phyloP scores from a whole-genome alignment of 129 eudicot genomes.

The Kitagawia praeruptora region DNA sequence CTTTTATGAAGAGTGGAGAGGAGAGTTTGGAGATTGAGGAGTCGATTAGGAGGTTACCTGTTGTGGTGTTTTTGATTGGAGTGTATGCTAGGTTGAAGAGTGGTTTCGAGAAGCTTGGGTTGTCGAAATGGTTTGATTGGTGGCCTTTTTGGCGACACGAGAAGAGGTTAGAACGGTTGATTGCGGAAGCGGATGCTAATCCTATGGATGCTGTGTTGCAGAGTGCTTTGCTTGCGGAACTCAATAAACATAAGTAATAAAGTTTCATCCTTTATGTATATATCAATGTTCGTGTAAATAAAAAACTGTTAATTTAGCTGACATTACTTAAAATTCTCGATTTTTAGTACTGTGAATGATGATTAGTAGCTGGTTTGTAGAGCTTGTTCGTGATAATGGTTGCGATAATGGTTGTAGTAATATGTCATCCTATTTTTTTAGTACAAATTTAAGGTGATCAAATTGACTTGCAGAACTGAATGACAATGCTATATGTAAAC shows the following conservation, averaged over 20 bases:
- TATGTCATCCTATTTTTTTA: not conserved
- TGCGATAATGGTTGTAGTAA: not conserved
- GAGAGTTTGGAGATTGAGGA: constrained; percentile 12
- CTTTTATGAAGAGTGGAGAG: no score
- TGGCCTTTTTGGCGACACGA: constrained; percentile 76
- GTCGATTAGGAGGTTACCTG: constrained; percentile 27
- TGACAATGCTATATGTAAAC: not conserved
- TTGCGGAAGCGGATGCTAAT: constrained; percentile 66
- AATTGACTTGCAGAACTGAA: not conserved
- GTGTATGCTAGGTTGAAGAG: constrained; percentile 28
- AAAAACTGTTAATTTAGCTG: not conserved
- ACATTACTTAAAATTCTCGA: not conserved
- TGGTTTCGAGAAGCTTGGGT: constrained; percentile 36
- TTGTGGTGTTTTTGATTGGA: constrained; percentile 55
- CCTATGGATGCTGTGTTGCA: constrained; percentile 71
- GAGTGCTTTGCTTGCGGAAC: constrained; percentile 68
- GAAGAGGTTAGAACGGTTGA: constrained; percentile 55
- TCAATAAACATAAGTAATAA: constrained; percentile 66
- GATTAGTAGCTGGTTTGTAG: not conserved
- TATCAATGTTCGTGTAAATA: not conserved
- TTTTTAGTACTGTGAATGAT: not conserved
- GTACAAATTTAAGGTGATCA: not conserved
- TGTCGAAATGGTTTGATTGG: constrained; percentile 63
- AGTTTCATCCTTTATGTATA: not conserved
- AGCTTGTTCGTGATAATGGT: not conserved